phyloP scores from a whole-genome alignment of 306 rosid genomes.

The Mimosa bimucronata region DNA sequence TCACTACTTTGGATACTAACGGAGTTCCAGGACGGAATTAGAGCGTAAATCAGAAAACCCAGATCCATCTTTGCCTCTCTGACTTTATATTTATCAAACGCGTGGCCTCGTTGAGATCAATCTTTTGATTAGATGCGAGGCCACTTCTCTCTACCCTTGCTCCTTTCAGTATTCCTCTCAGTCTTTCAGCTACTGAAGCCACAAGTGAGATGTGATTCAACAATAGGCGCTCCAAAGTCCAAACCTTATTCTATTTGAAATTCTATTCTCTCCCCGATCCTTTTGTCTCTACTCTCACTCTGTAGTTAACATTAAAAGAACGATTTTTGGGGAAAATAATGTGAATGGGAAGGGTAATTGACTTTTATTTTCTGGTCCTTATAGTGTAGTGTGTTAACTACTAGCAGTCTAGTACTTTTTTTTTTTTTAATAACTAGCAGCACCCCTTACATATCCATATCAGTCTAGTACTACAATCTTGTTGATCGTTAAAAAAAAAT shows the following conservation, averaged over 20 bases:
- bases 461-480: too few relatives aligned
- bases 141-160: background rate
- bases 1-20: conserved; percentile 38
- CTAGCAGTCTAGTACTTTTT: too few relatives aligned
- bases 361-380: too few relatives aligned
- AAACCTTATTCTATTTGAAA: background rate
- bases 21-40: conserved; percentile 56
- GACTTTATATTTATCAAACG: background rate
- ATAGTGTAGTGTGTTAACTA: too few relatives aligned
- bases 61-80: conserved; percentile 51
- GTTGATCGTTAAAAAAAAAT: too few relatives aligned
- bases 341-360: too few relatives aligned
- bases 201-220: background rate
- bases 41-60: conserved; percentile 46
- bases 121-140: background rate
- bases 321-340: too few relatives aligned
- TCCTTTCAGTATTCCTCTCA: background rate
- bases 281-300: background rate
- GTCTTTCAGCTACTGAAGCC: conserved; percentile 6
- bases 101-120: background rate
- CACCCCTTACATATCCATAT: too few relatives aligned
- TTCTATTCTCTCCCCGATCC: background rate
- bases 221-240: background rate
- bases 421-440: too few relatives aligned
- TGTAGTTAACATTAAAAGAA: too few relatives aligned